phyloP scores from a whole-genome alignment of 2,329 filamentous ascomycete species.

The Aspergillus puulaauensis region DNA sequence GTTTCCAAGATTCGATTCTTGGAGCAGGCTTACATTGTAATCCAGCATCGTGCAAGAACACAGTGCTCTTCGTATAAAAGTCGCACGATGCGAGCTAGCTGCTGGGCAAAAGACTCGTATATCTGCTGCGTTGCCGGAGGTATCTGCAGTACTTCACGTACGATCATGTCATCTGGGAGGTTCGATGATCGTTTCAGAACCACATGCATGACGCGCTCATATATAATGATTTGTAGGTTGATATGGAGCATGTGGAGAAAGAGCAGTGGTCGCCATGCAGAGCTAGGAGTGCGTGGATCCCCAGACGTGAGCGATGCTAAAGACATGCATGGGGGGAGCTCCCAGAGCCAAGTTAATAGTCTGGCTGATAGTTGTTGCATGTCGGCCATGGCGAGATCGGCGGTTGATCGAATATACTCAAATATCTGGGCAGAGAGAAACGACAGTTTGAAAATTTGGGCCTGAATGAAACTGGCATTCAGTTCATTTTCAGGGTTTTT shows the following conservation, averaged over 20 bases:
- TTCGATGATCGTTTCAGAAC: not conserved
- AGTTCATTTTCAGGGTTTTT: not conserved
- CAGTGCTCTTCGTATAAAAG: not conserved
- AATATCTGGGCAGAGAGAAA: not conserved
- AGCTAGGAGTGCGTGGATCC: too few species aligned
- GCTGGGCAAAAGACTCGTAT: not conserved
- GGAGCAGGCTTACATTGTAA: not conserved
- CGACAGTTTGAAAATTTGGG: not conserved
- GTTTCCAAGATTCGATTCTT: not conserved
- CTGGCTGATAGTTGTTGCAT: not conserved
- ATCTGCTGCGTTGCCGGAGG: not conserved
- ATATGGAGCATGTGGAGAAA: not conserved
- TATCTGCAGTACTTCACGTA: not conserved
- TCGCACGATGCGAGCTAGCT: not conserved
- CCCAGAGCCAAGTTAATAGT: not conserved
- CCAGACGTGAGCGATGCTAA: not conserved
- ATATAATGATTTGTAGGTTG: not conserved
- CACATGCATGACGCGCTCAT: not conserved
- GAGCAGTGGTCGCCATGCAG: not conserved
- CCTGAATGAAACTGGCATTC: not conserved
- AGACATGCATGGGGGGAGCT: not conserved
- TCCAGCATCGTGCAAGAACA: not conserved
- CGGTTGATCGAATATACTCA: not conserved
- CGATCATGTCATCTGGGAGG: not conserved
- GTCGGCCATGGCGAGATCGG: not conserved